Evolutionary conservation across 108 stramenopile genomes (phyloP), one percentile per base, ranked within the genome.

Genomic region (Skeletonema menzelii): DNA sequence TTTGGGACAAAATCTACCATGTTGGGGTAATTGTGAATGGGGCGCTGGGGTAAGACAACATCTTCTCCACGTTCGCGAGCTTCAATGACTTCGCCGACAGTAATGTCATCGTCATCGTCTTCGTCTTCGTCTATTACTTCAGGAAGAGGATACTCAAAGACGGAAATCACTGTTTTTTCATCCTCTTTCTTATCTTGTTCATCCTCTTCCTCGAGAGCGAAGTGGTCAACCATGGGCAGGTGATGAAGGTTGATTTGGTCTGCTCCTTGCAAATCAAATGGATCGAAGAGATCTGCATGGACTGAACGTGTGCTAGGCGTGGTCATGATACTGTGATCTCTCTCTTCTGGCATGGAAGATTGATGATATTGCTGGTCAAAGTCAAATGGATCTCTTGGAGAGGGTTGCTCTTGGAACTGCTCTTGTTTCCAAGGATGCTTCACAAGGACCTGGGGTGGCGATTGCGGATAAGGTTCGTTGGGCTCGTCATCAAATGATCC

Each of bases 21-120:
- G 49, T 53, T 22, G 20, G 49, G 19, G 20, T 53, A 53, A 22
- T 46, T 17, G 11, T 37, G 2, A 17, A 7, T 53, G 15, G 22
- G 8, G 20, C 19, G 22, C 2, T n/a, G 49, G 7, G 49, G 22
- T 22, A 53, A 20, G 22, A 22, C 22, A 10, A 53, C 22, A 0
- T 53, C 49, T 53, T 53, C 49, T 53, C 49, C 49, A 24, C 49
- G 49, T 53, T 53, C 49, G 24, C 49, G 49, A 53, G 49, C 49
- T 53, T 20, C 8, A 24, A 53, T 53, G 4, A 53, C 49, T 22
- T 53, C 22, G 1, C 49, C 49, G 5, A 53, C 49, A 22, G 49
- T 53, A 24, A 53, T 53, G 8, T 53, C 49, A 22, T 53, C 49
- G 8, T 53, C 49, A 0, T 53, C 49, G 7, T 37, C 35, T 37